phyloP scores from a whole-genome alignment of 768 basidiomycete species.

The Ramaria sp. region DNA sequence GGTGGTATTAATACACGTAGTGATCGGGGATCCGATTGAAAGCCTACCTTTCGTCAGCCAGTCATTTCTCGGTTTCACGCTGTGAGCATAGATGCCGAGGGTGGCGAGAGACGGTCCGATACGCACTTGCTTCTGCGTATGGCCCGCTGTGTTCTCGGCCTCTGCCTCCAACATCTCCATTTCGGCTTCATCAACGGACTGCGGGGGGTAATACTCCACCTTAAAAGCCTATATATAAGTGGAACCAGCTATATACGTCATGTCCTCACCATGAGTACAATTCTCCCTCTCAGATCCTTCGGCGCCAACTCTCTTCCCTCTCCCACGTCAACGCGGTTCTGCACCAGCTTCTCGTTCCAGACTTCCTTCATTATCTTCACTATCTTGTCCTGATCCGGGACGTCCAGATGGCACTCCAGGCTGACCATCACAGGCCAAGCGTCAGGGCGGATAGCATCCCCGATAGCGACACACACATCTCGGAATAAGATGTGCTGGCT shows the following conservation, averaged over 20 bases:
- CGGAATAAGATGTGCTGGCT: conserved; percentile 40
- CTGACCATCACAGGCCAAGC: conserved; percentile 51
- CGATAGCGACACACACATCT: conserved; percentile 43
- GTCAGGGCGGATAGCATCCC: conserved; percentile 23
- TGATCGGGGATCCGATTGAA: background rate
- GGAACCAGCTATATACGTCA: background rate
- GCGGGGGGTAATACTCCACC: conserved; percentile 44
- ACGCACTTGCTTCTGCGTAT: conserved; percentile 11
- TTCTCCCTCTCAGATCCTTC: conserved; percentile 37
- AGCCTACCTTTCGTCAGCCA: conserved; percentile 36
- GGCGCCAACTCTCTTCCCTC: conserved; percentile 31
- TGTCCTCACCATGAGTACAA: conserved; percentile 46
- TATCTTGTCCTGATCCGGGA: conserved; percentile 38
- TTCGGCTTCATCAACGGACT: conserved; percentile 3
- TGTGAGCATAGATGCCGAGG: conserved; percentile 50
- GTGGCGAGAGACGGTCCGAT: conserved; percentile 44
- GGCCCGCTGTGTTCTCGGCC: background rate
- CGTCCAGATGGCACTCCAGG: conserved; percentile 51
- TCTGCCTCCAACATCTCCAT: background rate
- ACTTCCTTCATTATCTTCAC: conserved; percentile 38
- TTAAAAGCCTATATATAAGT: conserved; percentile 12
- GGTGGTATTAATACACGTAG: background rate
- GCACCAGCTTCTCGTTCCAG: conserved; percentile 44
- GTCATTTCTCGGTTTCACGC: conserved; percentile 45
- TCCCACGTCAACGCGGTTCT: conserved; percentile 26